Percentiles rank a stretch among this genome's conserved stretches.
These are phyloP conservation scores for Sicyos baderoa DNA, from an alignment of 306 rosid genomes.

Conservation along the genomic window DNA sequence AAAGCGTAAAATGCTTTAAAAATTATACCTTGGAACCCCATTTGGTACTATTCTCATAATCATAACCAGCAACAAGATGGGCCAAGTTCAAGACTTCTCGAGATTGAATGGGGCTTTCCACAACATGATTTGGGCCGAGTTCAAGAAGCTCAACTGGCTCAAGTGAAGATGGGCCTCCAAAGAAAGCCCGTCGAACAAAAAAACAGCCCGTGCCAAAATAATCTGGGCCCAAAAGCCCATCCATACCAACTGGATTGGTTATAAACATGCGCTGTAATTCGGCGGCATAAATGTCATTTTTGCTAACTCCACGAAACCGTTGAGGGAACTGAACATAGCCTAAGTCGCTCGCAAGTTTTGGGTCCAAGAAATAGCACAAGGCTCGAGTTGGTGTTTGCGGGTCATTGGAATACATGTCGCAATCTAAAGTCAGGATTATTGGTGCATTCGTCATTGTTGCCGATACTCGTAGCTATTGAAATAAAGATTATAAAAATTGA, in stretches of 20 bases:
- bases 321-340: constrained; percentile 37
- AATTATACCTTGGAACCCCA: constrained; percentile 38
- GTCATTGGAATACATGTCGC: constrained; percentile 39
- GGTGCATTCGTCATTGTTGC: constrained; percentile 41
- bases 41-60: constrained; percentile 24
- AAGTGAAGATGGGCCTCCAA: constrained; percentile 29
- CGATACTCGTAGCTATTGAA: constrained; percentile 35
- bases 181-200: constrained; percentile 27
- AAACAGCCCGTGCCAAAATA: constrained; percentile 33
- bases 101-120: constrained; percentile 21
- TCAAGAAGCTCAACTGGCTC: constrained; percentile 18
- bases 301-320: not conserved
- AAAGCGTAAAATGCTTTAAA: too few species aligned
- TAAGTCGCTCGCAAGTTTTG: not conserved
- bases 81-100: constrained; percentile 22
- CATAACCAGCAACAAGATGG: constrained; percentile 24
- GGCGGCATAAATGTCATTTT: constrained; percentile 15
- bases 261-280: not conserved
- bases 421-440: constrained; percentile 27
- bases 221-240: constrained; percentile 26
- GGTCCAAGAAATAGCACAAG: constrained; percentile 28
- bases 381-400: constrained; percentile 27
- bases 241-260: constrained; percentile 24
- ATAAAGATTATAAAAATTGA: not conserved
- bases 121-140: constrained; percentile 22